A percentile compares a stretch with the other conserved stretches of the same genome.
Conservation (phyloP, 768 basidiomycete species). For the Termitomyces eurrhizus region DNA sequence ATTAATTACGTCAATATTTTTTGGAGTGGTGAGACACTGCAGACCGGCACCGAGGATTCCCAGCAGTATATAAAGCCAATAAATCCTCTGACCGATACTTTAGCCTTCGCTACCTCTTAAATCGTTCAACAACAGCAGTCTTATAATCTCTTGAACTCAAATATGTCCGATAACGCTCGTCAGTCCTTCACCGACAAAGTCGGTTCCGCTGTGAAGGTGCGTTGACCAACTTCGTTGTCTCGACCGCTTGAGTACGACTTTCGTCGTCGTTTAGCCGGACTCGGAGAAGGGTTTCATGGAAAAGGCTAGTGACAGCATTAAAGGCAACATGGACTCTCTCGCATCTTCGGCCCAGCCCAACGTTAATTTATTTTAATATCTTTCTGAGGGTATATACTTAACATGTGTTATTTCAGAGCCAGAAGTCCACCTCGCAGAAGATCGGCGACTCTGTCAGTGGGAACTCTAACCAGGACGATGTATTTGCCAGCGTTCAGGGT, state of each 20-base stretch:
- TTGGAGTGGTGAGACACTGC: background rate
- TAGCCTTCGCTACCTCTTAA: background rate
- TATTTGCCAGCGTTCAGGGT: slow-evolving; percentile 10
- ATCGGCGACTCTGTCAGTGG: slow-evolving; percentile 42
- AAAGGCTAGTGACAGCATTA: slow-evolving; percentile 44
- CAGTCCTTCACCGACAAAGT: slow-evolving; percentile 61
- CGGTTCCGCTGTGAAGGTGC: slow-evolving; percentile 45
- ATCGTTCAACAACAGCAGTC: background rate
- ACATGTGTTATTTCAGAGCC: slow-evolving; percentile 24
- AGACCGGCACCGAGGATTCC: background rate
- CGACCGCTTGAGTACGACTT: background rate
- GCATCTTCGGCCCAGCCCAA: slow-evolving; percentile 49
- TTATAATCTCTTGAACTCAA: slow-evolving; percentile 6
- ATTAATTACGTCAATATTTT: background rate
- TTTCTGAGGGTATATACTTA: background rate
- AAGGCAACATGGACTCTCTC: slow-evolving; percentile 42
- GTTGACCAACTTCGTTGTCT: background rate
- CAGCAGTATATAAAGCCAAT: background rate
- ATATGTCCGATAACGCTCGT: slow-evolving; percentile 54
- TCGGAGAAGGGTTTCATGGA: slow-evolving; percentile 54
- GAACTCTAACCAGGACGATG: slow-evolving; percentile 45
- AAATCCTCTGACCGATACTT: too few species aligned
- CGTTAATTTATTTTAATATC: slow-evolving; percentile 21
- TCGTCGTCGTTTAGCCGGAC: slow-evolving; percentile 40
- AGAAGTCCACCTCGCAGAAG: slow-evolving; percentile 51